These are phyloP conservation scores for Vigna radiata DNA, from an alignment of 306 rosid genomes.

Conservation along the genomic window DNA sequence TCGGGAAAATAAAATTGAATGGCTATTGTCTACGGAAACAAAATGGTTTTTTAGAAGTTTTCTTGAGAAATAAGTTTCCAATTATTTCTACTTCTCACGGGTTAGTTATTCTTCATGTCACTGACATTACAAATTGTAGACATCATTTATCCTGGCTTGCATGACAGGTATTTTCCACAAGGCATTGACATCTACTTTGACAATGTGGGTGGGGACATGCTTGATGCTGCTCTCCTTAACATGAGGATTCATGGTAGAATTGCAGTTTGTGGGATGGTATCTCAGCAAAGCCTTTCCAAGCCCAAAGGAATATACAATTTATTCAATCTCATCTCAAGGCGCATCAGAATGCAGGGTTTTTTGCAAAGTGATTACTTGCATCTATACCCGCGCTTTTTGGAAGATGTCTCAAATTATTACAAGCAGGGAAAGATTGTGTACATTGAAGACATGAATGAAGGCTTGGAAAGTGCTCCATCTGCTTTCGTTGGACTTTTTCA, in stretches of 20 bases:
- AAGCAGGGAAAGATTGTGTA: constrained; percentile 53
- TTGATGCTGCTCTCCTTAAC: constrained; percentile 58
- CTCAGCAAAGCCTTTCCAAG: constrained; percentile 49
- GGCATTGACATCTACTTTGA: constrained; percentile 62
- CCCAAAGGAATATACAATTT: constrained; percentile 49
- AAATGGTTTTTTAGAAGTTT: neutral
- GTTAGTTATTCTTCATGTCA: neutral
- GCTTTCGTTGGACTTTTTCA: constrained; percentile 50
- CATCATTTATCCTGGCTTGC: neutral
- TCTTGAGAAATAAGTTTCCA: constrained; percentile 12
- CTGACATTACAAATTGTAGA: neutral
- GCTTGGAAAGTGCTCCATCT: constrained; percentile 53
- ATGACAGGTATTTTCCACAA: constrained; percentile 52
- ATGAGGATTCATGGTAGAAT: constrained; percentile 57
- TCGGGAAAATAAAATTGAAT: neutral
- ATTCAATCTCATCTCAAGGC: constrained; percentile 39
- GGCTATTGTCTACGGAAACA: neutral
- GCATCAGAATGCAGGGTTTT: constrained; percentile 55
- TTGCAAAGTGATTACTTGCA: constrained; percentile 55
- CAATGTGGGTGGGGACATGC: constrained; percentile 55
- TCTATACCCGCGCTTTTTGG: constrained; percentile 52
- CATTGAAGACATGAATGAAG: constrained; percentile 56
- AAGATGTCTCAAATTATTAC: constrained; percentile 42
- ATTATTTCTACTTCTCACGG: neutral
- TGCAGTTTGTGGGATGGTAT: constrained; percentile 59